Percentiles rank a stretch among this genome's conserved stretches.
phyloP scores from a whole-genome alignment of 2,329 filamentous ascomycete species.

The Taxawa tesnikishii region DNA sequence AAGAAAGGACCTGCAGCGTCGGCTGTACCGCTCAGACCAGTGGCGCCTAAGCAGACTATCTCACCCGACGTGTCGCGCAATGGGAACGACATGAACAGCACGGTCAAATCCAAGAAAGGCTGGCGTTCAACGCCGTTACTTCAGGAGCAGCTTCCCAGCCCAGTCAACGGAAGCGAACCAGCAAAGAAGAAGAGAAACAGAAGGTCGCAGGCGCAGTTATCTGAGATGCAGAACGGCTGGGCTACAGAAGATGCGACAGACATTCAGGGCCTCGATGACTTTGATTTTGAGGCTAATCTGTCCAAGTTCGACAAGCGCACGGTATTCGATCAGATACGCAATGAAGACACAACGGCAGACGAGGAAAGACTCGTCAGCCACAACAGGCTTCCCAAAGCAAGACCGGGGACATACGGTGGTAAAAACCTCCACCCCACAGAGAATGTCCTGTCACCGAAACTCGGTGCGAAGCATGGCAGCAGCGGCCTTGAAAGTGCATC shows the following conservation, averaged over 20 bases:
- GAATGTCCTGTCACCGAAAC: slow-evolving; percentile 62
- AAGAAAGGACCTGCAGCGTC: slow-evolving; percentile 24
- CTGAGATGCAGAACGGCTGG: slow-evolving; percentile 64
- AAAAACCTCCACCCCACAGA: slow-evolving; percentile 89
- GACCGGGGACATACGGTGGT: slow-evolving; percentile 45
- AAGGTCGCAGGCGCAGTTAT: slow-evolving; percentile 20
- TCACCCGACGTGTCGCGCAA: slow-evolving; percentile 19
- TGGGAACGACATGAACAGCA: slow-evolving; percentile 23
- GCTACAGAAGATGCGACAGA: slow-evolving; percentile 93
- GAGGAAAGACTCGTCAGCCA: slow-evolving; percentile 82
- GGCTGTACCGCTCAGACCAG: too few relatives aligned
- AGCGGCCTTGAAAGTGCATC: slow-evolving; percentile 18
- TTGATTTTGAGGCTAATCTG: slow-evolving; percentile 81
- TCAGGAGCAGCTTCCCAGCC: slow-evolving; percentile 35
- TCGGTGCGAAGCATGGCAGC: slow-evolving; percentile 15
- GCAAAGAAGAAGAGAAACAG: slow-evolving; percentile 24
- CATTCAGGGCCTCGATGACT: slow-evolving; percentile 84
- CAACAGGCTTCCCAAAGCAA: slow-evolving; percentile 48
- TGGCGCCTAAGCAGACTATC: slow-evolving; percentile 8
- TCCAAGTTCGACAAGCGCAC: slow-evolving; percentile 91
- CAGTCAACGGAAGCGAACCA: slow-evolving; percentile 12
- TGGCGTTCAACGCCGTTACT: slow-evolving; percentile 58
- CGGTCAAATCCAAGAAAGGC: slow-evolving; percentile 42
- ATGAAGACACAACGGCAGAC: slow-evolving; percentile 79
- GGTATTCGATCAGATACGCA: slow-evolving; percentile 83